Base-by-base conservation (phyloP, 441 rosid genomes). In the Pelargonium australe region DNA sequence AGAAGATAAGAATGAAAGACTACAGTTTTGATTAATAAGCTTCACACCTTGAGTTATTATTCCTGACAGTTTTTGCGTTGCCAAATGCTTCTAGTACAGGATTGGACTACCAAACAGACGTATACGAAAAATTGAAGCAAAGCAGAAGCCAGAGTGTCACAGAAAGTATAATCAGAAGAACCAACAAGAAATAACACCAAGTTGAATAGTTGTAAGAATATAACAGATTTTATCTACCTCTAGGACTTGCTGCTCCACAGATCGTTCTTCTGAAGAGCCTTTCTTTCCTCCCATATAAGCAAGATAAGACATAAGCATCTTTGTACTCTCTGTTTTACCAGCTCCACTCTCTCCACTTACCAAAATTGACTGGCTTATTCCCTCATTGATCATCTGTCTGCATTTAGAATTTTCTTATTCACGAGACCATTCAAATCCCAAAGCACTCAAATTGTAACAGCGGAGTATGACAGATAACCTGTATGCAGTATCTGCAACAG, bases 331-430 rank as follows among this genome's bases (percentile, higher is more conserved):
- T 25, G 95, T 88, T 80, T 88, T 88, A 70, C 95, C 95, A 14
- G 95, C 95, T 73, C 95, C 95, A 67, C 95, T 88, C 75, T 88
- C 91, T 58, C 95, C 95, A 75, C 95, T 88, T 68, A 88, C 95
- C 80, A 88, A 77, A 63, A 88, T 88, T 57, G 95, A 70, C 73
- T 88, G 89, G 73, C 91, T 88, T 67, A 80, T 81, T 68, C 85
- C 82, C 77, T 86, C 89, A 75, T 84, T 82, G 53, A 85, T 84
- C 94, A 88, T 88, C 70, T 75, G 80, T 83, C 94, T 88, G 85
- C 67, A 79, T 69, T 69, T 73, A 69, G 60, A 74, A 63, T 64
- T 67, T 60, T 65, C 40, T 67, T 61, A 65, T 58, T 63, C 77
- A 71, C 8, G 43, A 58, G 12, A 25, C 31, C 12, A 44, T 57